Conservation (phyloP, 257 asterid genomes). For the Linderniella brevidens region DNA sequence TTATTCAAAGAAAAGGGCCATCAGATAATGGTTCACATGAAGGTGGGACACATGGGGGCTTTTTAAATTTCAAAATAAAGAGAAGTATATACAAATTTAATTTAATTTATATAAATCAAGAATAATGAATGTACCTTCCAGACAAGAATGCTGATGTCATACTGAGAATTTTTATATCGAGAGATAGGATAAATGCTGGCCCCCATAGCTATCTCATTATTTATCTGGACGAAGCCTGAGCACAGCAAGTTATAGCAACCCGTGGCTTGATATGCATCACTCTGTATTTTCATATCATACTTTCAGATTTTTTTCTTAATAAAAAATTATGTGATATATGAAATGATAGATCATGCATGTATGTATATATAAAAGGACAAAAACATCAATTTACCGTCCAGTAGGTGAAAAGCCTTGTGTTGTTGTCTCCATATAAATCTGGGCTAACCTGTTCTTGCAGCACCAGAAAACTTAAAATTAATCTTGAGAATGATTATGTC, state of each 20-base stretch:
- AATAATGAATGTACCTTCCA: not conserved
- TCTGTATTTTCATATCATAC: not conserved
- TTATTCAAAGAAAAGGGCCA: too few relatives aligned
- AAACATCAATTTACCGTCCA: constrained; percentile 1
- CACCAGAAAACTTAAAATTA: too few relatives aligned
- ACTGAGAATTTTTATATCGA: not conserved
- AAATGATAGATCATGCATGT: too few relatives aligned
- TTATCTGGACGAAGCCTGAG: constrained; percentile 3
- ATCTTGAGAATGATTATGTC: too few relatives aligned
- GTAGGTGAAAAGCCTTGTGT: constrained; percentile 5
- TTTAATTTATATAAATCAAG: too few relatives aligned
- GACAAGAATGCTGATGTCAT: constrained; percentile 2
- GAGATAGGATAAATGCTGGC: constrained; percentile 1
- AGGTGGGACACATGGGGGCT: too few relatives aligned
- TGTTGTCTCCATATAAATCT: constrained; percentile 4
- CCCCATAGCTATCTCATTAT: constrained; percentile 5
- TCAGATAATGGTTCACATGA: too few relatives aligned
- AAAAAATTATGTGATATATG: too few relatives aligned
- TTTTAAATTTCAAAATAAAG: too few relatives aligned
- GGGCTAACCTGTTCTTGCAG: constrained; percentile 3
- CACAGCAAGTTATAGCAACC: constrained; percentile 6
- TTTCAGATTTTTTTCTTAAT: too few relatives aligned
- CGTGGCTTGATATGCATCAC: constrained; percentile 8
- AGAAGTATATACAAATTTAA: too few relatives aligned
- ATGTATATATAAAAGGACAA: too few relatives aligned